Conservation (phyloP, 202 grass and related monocot genomes). For the Schoenoplectus triqueter region DNA sequence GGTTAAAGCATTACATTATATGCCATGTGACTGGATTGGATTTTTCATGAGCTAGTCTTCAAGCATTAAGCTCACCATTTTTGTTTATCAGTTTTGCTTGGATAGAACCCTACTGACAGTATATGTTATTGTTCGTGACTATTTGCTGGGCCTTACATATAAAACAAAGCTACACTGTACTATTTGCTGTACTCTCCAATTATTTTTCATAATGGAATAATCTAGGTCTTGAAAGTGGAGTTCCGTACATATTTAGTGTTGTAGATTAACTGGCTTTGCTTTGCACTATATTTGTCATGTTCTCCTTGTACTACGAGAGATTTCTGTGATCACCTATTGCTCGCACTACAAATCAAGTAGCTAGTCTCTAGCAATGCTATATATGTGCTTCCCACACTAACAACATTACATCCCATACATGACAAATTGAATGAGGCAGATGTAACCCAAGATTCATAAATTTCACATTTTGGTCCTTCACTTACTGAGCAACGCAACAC, state of each 20-base stretch:
- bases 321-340: not conserved
- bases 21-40: too few relatives aligned
- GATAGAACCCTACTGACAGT: not conserved
- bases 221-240: slow-evolving; percentile 6
- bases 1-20: too few relatives aligned
- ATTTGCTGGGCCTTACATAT: not conserved
- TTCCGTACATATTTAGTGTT: not conserved
- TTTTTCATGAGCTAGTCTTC: not conserved
- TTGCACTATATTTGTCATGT: slow-evolving; percentile 1
- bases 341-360: not conserved
- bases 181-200: not conserved
- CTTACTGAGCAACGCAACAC: too few relatives aligned
- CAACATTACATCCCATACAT: not conserved
- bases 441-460: not conserved
- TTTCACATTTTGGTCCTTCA: not conserved
- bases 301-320: slow-evolving; percentile 18
- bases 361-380: not conserved
- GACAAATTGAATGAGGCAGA: not conserved
- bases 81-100: not conserved
- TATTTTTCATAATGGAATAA: not conserved
- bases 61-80: not conserved
- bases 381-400: slow-evolving; percentile 6
- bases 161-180: too few relatives aligned
- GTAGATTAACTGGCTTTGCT: not conserved
- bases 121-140: not conserved